phyloP scores from a whole-genome alignment of 805 yeast genomes.

The Yamadazyma akitaensis region DNA sequence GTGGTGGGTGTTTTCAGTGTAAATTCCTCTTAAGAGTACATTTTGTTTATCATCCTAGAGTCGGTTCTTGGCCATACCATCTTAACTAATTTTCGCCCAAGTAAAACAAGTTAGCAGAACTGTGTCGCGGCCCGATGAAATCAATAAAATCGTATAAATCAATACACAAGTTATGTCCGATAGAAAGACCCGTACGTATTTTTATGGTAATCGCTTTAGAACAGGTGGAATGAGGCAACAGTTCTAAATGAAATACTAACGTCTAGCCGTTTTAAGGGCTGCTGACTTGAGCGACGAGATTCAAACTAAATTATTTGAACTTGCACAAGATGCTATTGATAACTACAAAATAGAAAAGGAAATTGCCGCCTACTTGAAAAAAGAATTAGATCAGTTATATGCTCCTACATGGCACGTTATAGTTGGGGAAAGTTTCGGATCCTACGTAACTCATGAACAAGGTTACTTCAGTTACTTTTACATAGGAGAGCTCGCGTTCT shows the following conservation, averaged over 20 bases:
- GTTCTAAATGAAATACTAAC: background rate
- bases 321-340: conserved; percentile 44
- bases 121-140: background rate
- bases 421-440: conserved; percentile 77
- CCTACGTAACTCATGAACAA: conserved; percentile 75
- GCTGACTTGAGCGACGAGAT: conserved; percentile 51
- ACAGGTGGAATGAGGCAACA: background rate
- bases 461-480: conserved; percentile 72
- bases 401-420: conserved; percentile 82
- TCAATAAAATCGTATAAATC: background rate
- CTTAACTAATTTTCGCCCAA: too few species aligned
- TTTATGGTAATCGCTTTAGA: background rate
- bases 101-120: too few species aligned
- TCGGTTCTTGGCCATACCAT: too few species aligned
- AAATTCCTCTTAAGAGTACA: too few species aligned
- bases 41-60: background rate
- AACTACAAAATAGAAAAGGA: conserved; percentile 52
- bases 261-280: conserved; percentile 38
- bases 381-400: conserved; percentile 57
- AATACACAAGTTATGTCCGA: conserved; percentile 6
- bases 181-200: conserved; percentile 7
- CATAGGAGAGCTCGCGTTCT: conserved; percentile 63
- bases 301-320: conserved; percentile 46
- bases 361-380: conserved; percentile 62
- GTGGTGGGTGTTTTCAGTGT: too few species aligned